A percentile compares a stretch with the other conserved stretches of the same genome.
phyloP scores from a whole-genome alignment of 768 basidiomycete species.

The Hortiboletus flavorubellus region DNA sequence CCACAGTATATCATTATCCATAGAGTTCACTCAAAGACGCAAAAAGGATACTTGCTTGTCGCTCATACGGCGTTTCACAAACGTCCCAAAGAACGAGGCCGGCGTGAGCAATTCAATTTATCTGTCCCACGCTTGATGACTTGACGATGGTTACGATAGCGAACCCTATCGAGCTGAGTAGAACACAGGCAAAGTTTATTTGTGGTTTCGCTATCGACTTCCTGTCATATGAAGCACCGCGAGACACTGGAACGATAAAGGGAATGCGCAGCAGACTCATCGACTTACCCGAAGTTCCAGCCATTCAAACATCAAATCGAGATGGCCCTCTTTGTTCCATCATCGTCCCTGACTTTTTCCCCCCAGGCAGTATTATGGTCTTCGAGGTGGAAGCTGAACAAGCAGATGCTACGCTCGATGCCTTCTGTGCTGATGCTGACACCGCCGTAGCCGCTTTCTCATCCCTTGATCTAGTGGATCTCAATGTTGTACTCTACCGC shows the following conservation, averaged over 20 bases:
- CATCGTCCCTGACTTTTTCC: slow-evolving; percentile 81
- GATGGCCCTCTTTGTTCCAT: slow-evolving; percentile 77
- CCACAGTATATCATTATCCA: slow-evolving; percentile 88
- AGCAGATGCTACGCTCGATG: slow-evolving; percentile 66
- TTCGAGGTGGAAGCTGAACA: slow-evolving; percentile 85
- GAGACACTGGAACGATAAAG: slow-evolving; percentile 51
- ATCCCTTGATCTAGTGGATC: slow-evolving; percentile 76
- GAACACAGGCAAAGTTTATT: slow-evolving; percentile 77
- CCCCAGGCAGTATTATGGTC: slow-evolving; percentile 93
- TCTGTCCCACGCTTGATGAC: background rate
- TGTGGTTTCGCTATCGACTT: slow-evolving; percentile 75
- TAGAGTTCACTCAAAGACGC: slow-evolving; percentile 85
- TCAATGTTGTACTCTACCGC: slow-evolving; percentile 85
- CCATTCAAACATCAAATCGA: slow-evolving; percentile 58
- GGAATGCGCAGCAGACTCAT: slow-evolving; percentile 72
- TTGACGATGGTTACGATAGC: slow-evolving; percentile 43
- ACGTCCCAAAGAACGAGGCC: slow-evolving; percentile 75
- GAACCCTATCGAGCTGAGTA: slow-evolving; percentile 76
- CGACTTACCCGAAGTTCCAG: slow-evolving; percentile 56
- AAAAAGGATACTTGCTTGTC: slow-evolving; percentile 89
- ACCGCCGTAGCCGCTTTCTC: slow-evolving; percentile 72
- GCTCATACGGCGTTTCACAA: slow-evolving; percentile 92
- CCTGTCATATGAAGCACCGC: slow-evolving; percentile 50
- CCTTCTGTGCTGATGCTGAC: slow-evolving; percentile 66
- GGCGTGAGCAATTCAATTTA: slow-evolving; percentile 47